These are phyloP conservation scores for Phalaenopsis equestris DNA, from an alignment of 106 monocot genomes.

Conservation along the genomic window DNA sequence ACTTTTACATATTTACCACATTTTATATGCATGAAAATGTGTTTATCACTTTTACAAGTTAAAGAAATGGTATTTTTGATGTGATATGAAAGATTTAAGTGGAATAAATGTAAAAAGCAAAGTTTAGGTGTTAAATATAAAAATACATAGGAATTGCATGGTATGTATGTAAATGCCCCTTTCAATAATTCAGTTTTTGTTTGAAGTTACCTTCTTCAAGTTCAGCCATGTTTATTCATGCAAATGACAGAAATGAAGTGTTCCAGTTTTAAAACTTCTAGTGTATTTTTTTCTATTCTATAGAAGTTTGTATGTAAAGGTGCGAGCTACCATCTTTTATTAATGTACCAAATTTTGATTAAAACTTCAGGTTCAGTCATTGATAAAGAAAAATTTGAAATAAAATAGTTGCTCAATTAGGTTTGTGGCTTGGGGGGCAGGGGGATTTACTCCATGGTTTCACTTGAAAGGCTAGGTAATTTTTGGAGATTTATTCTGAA, in stretches of 20 bases:
- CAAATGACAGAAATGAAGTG: not conserved
- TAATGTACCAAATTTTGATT: not conserved
- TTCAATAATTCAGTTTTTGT: not conserved
- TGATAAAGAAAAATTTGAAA: not conserved
- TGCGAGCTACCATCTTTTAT: not conserved
- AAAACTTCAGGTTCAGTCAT: not conserved
- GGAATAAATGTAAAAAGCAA: no score
- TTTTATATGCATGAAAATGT: no score
- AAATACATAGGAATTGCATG: no score
- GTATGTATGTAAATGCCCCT: not conserved
- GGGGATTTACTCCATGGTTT: no score
- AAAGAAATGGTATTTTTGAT: no score
- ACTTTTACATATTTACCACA: no score
- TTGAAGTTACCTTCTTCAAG: not conserved
- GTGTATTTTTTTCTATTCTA: not conserved
- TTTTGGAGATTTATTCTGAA: no score
- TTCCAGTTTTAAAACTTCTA: not conserved
- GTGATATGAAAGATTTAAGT: no score
- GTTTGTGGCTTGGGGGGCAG: no score
- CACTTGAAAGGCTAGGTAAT: no score
- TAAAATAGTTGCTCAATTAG: not conserved
- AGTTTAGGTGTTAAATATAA: no score
- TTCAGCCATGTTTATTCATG: not conserved
- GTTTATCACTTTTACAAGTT: no score
- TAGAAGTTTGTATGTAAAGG: not conserved